Evolutionary conservation across 2,329 filamentous ascomycete genomes (phyloP), one percentile per base, ranked within the genome.

Genomic region (Pseudogymnoascus sp.): DNA sequence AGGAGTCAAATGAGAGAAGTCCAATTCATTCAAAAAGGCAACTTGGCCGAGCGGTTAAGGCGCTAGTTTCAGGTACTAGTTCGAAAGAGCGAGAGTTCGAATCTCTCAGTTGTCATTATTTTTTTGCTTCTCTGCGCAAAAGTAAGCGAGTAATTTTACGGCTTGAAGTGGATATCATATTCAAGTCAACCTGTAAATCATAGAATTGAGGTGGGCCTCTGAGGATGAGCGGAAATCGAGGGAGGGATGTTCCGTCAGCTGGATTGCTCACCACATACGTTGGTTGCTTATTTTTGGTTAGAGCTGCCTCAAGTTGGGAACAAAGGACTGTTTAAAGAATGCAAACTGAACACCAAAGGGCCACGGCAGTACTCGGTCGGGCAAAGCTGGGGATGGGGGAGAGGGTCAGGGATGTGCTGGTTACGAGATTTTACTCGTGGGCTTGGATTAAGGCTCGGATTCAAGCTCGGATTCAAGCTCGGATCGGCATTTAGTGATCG

Each of bases 61-160:
- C 68, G 68, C 66, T 67, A 67, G 67, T 67, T 69, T 69, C 67
- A 69, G 68, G 60, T 68, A 67, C 66, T 67, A 67, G 67, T 70
- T 70, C 67, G 68, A 70, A 70, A 70, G 68, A 70, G 68, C 68
- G 68, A 69, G 68, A 66, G 68, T 70, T 70, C 68, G 66, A 70
- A 65, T 68, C 68, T 66, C 68, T 69, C 67, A 64, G 65, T 69
- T 65, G 64, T 69, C 68, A 69, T 45, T 25, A n/a, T 39, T 60
- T 62, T 60, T 59, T 61, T 18, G 18, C 18, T 18, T 18, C 18
- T 18, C 18, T 18, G 18, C 18, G 18, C 18, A 18, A 18, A 18
- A 18, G 18, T 18, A 18, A 18, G 18, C 18, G 18, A 18, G 18
- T 18, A 18, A 18, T 18, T 18, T 18, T 18, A 18, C 18, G 18